A percentile compares a stretch with the other conserved stretches of the same genome.
Evolutionary conservation across 331 rosid genomes (phyloP).

Genomic region (Cucumis variabilis): DNA sequence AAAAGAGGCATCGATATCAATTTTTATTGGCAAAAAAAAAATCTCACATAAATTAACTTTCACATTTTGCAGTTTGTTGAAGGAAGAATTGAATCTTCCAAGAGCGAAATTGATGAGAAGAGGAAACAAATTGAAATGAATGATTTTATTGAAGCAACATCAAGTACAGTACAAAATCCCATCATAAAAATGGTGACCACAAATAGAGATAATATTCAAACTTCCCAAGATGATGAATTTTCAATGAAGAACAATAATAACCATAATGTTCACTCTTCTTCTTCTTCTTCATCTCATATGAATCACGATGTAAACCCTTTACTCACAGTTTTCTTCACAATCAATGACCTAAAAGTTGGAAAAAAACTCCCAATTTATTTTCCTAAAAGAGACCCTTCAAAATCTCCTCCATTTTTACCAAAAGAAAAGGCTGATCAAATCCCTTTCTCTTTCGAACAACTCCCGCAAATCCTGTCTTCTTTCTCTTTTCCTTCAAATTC

Average conservation of each 20-base stretch:
- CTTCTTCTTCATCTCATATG: constrained; percentile 20
- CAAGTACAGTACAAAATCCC: background rate
- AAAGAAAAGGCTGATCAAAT: background rate
- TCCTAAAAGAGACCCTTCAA: constrained; percentile 38
- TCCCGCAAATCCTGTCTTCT: constrained; percentile 47
- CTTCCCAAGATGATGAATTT: background rate
- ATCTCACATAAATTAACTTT: background rate
- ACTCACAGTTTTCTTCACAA: constrained; percentile 58
- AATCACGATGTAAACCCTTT: background rate
- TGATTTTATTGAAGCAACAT: background rate
- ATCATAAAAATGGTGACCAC: constrained; percentile 19
- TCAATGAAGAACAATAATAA: background rate
- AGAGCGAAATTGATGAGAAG: background rate
- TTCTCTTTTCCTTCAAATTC: constrained; percentile 59
- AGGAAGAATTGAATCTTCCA: background rate
- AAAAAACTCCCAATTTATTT: constrained; percentile 61
- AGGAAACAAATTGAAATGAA: background rate
- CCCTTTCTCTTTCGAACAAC: constrained; percentile 49
- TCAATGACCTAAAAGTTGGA: constrained; percentile 54
- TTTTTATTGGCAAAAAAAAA: too few relatives aligned
- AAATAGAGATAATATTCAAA: background rate
- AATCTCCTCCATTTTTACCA: constrained; percentile 4
- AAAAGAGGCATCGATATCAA: too few relatives aligned
- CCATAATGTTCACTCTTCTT: background rate
- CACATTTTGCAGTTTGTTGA: background rate